A percentile compares a stretch with the other conserved stretches of the same genome.
phyloP scores from a whole-genome alignment of 129 eudicot genomes.

The Helianthus tuberosus region DNA sequence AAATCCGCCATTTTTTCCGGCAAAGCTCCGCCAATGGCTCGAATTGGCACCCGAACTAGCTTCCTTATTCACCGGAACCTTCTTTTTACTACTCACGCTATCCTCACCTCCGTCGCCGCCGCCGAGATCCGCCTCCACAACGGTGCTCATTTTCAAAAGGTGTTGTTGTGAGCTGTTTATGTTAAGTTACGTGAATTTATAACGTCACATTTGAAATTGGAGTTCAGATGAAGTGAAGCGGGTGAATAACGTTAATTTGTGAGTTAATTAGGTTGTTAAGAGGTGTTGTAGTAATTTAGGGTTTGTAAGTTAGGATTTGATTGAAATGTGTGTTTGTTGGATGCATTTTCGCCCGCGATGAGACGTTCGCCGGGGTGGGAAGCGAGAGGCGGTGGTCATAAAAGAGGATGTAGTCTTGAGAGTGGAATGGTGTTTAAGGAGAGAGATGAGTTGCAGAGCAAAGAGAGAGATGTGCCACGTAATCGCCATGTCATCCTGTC shows the following conservation, averaged over 20 bases:
- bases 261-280: neutral
- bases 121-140: constrained; percentile 88
- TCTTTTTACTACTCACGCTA: constrained; percentile 79
- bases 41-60: constrained; percentile 61
- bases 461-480: constrained; percentile 73
- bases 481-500: no score
- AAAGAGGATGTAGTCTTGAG: constrained; percentile 92
- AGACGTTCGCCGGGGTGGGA: constrained; percentile 74
- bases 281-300: neutral
- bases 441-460: constrained; percentile 81
- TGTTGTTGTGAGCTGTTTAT: neutral
- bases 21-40: constrained; percentile 71
- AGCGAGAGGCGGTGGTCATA: constrained; percentile 66
- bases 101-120: constrained; percentile 68
- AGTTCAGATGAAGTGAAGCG: neutral
- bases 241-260: no score
- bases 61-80: constrained; percentile 81
- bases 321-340: constrained; percentile 7
- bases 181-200: neutral
- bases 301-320: neutral
- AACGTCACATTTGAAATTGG: constrained; percentile 1
- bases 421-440: constrained; percentile 59
- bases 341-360: constrained; percentile 55
- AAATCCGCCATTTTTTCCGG: constrained; percentile 71
- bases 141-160: constrained; percentile 36